A percentile compares a stretch with the other conserved stretches of the same genome.
Conservation (phyloP, 2,329 filamentous ascomycete species). For the Aspergillus thermomutatus region DNA sequence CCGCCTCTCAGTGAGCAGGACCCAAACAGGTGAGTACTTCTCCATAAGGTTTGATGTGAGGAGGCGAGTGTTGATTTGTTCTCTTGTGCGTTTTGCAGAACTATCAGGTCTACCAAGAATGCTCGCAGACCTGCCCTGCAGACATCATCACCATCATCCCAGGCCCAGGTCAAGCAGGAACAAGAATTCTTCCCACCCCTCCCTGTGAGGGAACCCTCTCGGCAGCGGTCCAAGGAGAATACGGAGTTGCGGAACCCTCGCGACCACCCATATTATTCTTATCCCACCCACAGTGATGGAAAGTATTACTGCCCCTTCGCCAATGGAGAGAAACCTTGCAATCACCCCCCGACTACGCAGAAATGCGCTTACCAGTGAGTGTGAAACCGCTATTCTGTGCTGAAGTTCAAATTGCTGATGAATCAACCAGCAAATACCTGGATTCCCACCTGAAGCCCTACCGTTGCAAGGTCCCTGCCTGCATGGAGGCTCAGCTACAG, state of each 20-base stretch:
- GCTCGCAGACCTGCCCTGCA: constrained; percentile 36
- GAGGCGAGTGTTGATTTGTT: not conserved
- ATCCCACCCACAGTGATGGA: constrained; percentile 59
- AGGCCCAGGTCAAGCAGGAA: constrained; percentile 34
- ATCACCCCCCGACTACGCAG: constrained; percentile 89
- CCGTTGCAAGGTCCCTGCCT: constrained; percentile 81
- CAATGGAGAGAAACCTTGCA: constrained; percentile 65
- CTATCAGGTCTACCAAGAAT: constrained; percentile 38
- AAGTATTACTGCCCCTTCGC: constrained; percentile 92
- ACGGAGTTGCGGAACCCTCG: constrained; percentile 38
- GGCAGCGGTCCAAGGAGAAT: constrained; percentile 37
- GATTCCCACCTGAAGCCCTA: constrained; percentile 97
- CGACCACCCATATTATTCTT: constrained; percentile 42
- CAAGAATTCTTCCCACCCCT: constrained; percentile 36
- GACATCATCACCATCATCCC: constrained; percentile 28
- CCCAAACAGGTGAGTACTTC: constrained; percentile 37
- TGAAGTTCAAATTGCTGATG: constrained; percentile 15
- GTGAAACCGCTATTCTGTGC: constrained; percentile 4
- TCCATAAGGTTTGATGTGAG: not conserved
- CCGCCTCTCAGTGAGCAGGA: constrained; percentile 40
- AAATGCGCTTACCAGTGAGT: constrained; percentile 99
- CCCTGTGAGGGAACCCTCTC: constrained; percentile 31
- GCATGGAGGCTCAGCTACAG: constrained; percentile 80
- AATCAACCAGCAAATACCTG: constrained; percentile 74
- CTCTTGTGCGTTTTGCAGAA: constrained; percentile 24